Evolutionary conservation across 768 basidiomycete species (phyloP), one percentile per base, ranked within the genome.

Genomic region (Lenzites betulinus): DNA sequence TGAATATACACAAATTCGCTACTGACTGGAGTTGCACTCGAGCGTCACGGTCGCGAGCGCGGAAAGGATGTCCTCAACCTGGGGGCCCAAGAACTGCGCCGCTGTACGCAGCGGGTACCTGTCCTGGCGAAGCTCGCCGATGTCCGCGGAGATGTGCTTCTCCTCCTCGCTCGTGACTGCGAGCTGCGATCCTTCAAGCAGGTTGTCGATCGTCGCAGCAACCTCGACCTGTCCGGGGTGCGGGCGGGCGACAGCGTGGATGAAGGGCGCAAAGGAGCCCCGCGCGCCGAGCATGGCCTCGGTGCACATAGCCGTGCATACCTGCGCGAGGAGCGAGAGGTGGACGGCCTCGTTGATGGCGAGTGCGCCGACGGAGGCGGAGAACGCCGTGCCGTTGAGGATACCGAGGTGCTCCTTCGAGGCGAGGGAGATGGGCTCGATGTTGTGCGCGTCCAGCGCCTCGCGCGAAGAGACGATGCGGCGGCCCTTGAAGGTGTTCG

Each of bases 171-270:
- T 66, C n/a, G 75, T 77, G n/a, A 80, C 72, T 38, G 90, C 90
- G 55, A 93, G 83, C 25, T 78, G 80, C 70, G 86, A 88, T 11
- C 82, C 90, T 18, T 84, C 80, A 13, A 95, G 79, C 25, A 94
- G 76, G 51, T 82, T 76, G 78, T 83, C 84, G 36, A 95, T 84
- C 55, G 83, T 84, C 64, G 78, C 82, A 2, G 89, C 92, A 1
- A 79, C 82, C 70, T 93, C 90, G 47, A 95, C 81, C 76, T 93
- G 92, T 53, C 92, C 92, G 6, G 90, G 88, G 71, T 95, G 93
- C 7, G 93, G 93, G 11, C 93, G 85, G 16, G 88, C 84, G 38
- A 80, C 75, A 54, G 82, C 79, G 70, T 89, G 86, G 60, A 95
- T 90, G 77, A 95, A 95, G 2, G 88, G 83, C 60, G 86, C 87